A percentile compares a stretch with the other conserved stretches of the same genome.
Evolutionary conservation across 2,329 filamentous ascomycete species (phyloP).

Genomic region (Microascus cirrosus): DNA sequence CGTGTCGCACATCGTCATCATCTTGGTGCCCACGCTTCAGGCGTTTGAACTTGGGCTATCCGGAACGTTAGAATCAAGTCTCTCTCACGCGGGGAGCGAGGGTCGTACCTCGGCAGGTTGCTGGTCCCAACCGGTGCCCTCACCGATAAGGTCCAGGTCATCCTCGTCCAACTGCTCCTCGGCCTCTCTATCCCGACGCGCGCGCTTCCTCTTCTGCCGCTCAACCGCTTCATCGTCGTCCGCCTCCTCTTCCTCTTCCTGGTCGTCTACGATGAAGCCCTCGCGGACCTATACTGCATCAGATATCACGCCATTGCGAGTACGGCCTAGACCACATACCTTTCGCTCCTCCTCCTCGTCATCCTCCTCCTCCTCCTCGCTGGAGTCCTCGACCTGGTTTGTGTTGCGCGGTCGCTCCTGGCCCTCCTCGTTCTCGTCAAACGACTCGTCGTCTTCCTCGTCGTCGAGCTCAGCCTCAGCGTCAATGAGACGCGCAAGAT

Average conservation of each 20-base stretch:
- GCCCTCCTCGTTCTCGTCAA: slow-evolving; percentile 30
- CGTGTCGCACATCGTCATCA: slow-evolving; percentile 52
- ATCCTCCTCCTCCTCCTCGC: slow-evolving; percentile 85
- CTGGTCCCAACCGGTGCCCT: slow-evolving; percentile 55
- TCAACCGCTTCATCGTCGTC: slow-evolving; percentile 46
- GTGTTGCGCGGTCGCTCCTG: slow-evolving; percentile 16
- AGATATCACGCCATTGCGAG: background rate
- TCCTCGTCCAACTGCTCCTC: slow-evolving; percentile 91
- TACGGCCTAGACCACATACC: slow-evolving; percentile 29
- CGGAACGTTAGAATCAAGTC: background rate
- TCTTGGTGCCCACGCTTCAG: slow-evolving; percentile 84
- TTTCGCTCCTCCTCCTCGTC: slow-evolving; percentile 79
- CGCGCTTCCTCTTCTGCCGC: slow-evolving; percentile 63
- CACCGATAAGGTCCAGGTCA: slow-evolving; percentile 88
- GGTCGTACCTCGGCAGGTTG: slow-evolving; percentile 55
- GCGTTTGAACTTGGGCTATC: slow-evolving; percentile 83
- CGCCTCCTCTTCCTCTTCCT: slow-evolving; percentile 67
- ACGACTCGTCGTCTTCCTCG: slow-evolving; percentile 76
- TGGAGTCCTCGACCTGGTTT: slow-evolving; percentile 61
- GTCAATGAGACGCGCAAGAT: slow-evolving; percentile 68
- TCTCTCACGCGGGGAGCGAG: background rate
- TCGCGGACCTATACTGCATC: slow-evolving; percentile 59
- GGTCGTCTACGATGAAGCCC: slow-evolving; percentile 89
- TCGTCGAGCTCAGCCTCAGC: slow-evolving; percentile 77
- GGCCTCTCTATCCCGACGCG: slow-evolving; percentile 63